Base-by-base conservation (phyloP, 2,329 filamentous ascomycete species). In the Didymella glomerata region DNA sequence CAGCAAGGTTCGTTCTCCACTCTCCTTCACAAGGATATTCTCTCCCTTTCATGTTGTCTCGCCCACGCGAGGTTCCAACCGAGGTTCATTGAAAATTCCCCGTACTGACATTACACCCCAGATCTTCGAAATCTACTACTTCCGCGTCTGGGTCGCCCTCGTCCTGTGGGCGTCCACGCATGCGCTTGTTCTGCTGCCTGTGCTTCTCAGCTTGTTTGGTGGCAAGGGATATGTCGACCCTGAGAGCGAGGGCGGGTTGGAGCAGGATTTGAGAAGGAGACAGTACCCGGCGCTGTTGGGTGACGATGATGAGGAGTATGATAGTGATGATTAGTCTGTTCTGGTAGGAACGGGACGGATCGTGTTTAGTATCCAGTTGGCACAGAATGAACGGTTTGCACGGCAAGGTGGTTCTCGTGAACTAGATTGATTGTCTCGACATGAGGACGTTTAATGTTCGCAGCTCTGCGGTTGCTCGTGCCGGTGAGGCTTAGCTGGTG, bases 91-190 rank as follows among this genome's bases (percentile, higher is more conserved):
- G n/a, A n/a, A n/a, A n/a, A n/a, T n/a, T n/a, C n/a, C n/a, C n/a
- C n/a, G n/a, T n/a, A n/a, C n/a, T n/a, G n/a, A n/a, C n/a, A n/a
- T n/a, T n/a, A n/a, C n/a, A n/a, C n/a, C n/a, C n/a, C 54, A 76
- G 86, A 99, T 99, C 73, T 99, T 99, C 71, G 96, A 99, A 81
- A 92, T 99, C 57, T 99, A 99, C 80, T 99, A 99, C 79, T 99
- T 99, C 84, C 86, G 95, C 42, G 91, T 99, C 42, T 99, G 95
- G 95, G 82, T 97, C 18, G 90, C 93, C 7, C 85, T 99, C 54
- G 93, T 99, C 11, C 76, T 96, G 10, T 94, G 97, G 76, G 96
- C 93, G 2, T 92, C 92, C 8, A 84, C 89, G 10, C 95, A 99
- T 76, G 92, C 95, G 0, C 82, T 99, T 47, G 85, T 99, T 8